Base-by-base conservation (phyloP, 2,329 filamentous ascomycete genomes). In the Macroventuria anomochaeta region DNA sequence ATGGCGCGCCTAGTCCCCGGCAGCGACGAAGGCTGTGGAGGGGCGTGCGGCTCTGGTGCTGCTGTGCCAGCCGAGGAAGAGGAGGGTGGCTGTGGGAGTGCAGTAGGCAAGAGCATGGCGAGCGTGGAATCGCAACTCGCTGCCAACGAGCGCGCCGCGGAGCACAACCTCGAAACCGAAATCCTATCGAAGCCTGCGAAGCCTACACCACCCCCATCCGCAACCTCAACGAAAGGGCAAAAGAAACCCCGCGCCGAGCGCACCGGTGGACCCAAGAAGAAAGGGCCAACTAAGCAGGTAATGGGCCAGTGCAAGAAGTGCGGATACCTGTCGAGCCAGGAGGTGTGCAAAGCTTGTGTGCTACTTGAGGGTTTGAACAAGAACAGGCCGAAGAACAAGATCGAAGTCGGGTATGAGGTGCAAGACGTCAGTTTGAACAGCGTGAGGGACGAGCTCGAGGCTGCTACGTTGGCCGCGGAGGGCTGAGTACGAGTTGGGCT, bases 251-350 rank as follows among this genome's bases (percentile, higher is more conserved):
- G 51, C 7, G 50, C 63, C 0, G 40, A 58, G 13, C 61, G 61
- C n/a, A 39, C 59, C 1, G 42, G 47, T 8, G 59, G 46, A 10
- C 52, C 59, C 6, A 68, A 64, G 57, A 72, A 66, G 11, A 51
- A 49, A 38, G n/a, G 56, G 20, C 57, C 64, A 0, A 48, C 61
- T 2, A 76, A 82, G 83, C 90, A 93, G 73, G 87, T 87, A 12
- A 83, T 97, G 63, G 91, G 93, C 1, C 88, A 87, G 59, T 99
- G 95, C 70, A 85, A 88, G 68, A 88, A 85, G 46, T 99, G 95
- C 65, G 95, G 95, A 12, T 99, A 97, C 72, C 89, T 99, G 75
- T 96, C 95, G 2, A 97, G 93, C 65, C 95, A 99, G 75, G 84
- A 85, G 25, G 85, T 97, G 32, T 99, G 95, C 76, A 96, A 99